A percentile compares a stretch with the other conserved stretches of the same genome.
These are phyloP conservation scores for Eucalyptus regnans DNA, from an alignment of 345 rosid genomes.

Conservation along the genomic window DNA sequence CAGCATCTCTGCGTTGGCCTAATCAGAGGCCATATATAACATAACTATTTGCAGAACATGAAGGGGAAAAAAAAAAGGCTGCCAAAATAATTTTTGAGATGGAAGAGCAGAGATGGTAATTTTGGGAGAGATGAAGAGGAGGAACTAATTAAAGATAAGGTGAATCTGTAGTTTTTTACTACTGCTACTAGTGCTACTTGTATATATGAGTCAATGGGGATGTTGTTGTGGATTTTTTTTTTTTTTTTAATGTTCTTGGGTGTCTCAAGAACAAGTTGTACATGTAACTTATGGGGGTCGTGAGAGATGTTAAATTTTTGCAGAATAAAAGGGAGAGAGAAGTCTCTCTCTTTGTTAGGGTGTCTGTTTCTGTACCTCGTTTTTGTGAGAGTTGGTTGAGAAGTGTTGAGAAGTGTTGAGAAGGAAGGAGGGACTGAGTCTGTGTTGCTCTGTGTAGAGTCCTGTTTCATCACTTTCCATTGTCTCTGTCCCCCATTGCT, in stretches of 20 bases:
- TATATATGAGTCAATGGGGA: not conserved
- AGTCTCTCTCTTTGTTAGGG: not conserved
- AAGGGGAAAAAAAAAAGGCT: not conserved
- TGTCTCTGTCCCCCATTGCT: not conserved
- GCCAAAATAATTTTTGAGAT: not conserved
- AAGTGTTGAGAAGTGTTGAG: not conserved
- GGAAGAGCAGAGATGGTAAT: not conserved
- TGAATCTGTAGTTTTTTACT: not conserved
- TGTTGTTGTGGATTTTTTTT: not conserved
- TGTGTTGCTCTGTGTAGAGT: not conserved
- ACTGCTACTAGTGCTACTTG: not conserved
- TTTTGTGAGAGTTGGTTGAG: not conserved
- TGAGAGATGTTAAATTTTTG: not conserved
- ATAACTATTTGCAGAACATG: not conserved
- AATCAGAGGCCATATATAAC: not conserved
- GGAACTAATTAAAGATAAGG: not conserved
- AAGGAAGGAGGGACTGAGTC: not conserved
- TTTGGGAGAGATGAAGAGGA: not conserved
- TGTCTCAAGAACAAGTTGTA: not conserved
- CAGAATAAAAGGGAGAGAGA: not conserved
- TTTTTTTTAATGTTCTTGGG: not conserved
- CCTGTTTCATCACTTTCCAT: not conserved
- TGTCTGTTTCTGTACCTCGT: not conserved
- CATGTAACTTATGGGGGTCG: slow-evolving; percentile 2
- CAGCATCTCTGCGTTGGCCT: slow-evolving; percentile 10